These are phyloP conservation scores for Adansonia madagascariensis DNA, from an alignment of 441 rosid species.

Conservation along the genomic window DNA sequence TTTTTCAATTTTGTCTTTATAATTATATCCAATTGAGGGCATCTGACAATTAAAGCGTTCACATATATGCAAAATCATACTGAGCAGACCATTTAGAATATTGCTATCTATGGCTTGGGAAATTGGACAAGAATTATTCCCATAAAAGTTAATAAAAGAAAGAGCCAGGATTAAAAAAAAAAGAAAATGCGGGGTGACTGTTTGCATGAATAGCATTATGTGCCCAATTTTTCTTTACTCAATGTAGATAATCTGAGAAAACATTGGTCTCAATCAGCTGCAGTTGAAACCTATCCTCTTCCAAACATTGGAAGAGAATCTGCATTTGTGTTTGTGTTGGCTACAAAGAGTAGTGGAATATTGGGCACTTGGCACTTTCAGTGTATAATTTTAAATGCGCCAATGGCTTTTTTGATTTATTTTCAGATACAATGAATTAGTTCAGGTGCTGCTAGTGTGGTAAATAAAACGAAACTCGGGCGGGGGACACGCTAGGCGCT, in stretches of 20 bases:
- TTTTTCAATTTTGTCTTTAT: no score
- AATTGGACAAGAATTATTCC: constrained; percentile 1
- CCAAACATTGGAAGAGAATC: neutral
- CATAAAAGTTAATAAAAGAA: neutral
- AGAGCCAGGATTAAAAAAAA: neutral
- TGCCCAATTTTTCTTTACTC: neutral
- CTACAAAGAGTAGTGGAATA: neutral
- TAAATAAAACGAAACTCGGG: neutral
- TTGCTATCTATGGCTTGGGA: neutral
- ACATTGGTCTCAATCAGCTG: constrained; percentile 8
- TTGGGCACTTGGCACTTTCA: neutral
- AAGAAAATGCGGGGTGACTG: neutral
- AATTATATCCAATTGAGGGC: neutral
- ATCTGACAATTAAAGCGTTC: neutral
- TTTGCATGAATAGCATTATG: neutral
- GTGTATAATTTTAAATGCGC: neutral
- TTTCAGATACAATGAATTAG: neutral
- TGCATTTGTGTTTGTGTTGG: neutral
- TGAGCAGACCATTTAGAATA: neutral
- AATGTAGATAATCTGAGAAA: neutral
- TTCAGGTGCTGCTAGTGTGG: neutral
- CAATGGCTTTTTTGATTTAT: neutral
- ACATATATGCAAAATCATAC: neutral
- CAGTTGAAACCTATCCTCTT: constrained; percentile 13
- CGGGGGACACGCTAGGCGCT: neutral